Conservation (phyloP, 768 basidiomycete genomes). For the Hericium coralloides region DNA sequence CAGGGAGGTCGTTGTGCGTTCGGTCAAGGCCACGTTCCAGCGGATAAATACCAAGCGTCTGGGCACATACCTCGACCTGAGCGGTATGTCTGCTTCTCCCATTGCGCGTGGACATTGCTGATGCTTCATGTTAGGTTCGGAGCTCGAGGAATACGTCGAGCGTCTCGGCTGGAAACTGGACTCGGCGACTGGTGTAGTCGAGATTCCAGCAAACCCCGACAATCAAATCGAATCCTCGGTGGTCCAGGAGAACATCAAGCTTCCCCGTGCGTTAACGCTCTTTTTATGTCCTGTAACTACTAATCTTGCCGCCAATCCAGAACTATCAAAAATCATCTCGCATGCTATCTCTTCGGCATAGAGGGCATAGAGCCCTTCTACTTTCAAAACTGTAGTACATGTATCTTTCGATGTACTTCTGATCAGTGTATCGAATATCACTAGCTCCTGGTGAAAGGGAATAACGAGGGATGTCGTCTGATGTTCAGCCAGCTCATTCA, state of each 20-base stretch:
- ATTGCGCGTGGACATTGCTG: background rate
- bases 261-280: constrained; percentile 53
- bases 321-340: constrained; percentile 67
- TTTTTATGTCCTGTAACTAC: constrained; percentile 1
- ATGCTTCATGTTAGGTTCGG: constrained; percentile 31
- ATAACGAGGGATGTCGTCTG: too few species aligned
- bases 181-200: constrained; percentile 43
- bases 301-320: constrained; percentile 26
- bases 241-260: constrained; percentile 73
- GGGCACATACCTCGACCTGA: constrained; percentile 60
- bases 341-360: constrained; percentile 54
- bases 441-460: too few species aligned
- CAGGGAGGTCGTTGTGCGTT: constrained; percentile 65
- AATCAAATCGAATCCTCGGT: constrained; percentile 83
- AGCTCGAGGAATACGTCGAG: constrained; percentile 49
- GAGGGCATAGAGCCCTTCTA: constrained; percentile 6
- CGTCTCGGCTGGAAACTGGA: constrained; percentile 64
- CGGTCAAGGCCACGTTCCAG: constrained; percentile 72
- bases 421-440: too few species aligned
- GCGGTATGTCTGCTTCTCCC: constrained; percentile 32
- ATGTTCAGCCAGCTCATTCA: too few species aligned
- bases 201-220: constrained; percentile 74
- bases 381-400: background rate
- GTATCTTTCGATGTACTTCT: too few species aligned
- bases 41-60: constrained; percentile 61